phyloP scores from a whole-genome alignment of 306 rosid genomes.

The Cucurbita moschata region DNA sequence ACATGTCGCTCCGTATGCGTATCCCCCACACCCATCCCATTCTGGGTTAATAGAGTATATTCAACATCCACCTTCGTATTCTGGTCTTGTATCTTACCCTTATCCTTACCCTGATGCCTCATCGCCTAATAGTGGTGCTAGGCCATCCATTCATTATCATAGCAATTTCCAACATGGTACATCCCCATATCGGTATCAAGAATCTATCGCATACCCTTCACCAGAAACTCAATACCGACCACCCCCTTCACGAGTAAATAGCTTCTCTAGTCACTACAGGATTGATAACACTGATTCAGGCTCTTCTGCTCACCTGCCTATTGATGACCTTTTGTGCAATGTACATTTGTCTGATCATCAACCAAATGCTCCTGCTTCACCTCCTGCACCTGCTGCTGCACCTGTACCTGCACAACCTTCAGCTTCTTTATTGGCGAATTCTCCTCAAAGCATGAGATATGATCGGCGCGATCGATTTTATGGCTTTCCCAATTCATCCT shows the following conservation, averaged over 20 bases:
- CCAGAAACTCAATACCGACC: constrained; percentile 11
- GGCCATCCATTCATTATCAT: constrained; percentile 31
- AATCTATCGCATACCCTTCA: constrained; percentile 18
- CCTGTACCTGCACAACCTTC: constrained; percentile 15
- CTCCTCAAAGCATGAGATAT: constrained; percentile 24
- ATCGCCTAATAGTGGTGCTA: constrained; percentile 14
- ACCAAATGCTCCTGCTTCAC: constrained; percentile 29
- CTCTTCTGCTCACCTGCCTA: constrained; percentile 39
- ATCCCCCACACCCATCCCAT: constrained; percentile 26
- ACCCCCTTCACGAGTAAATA: constrained; percentile 21
- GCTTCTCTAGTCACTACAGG: constrained; percentile 32
- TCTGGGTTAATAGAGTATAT: constrained; percentile 3
- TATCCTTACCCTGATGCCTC: constrained; percentile 25
- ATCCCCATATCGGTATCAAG: constrained; percentile 33
- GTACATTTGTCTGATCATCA: constrained; percentile 35
- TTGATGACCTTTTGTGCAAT: constrained; percentile 41
- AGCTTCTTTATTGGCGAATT: constrained; percentile 10
- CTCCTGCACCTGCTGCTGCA: constrained; percentile 15
- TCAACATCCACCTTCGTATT: constrained; percentile 11
- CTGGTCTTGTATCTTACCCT: constrained; percentile 21
- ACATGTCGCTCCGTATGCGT: constrained; percentile 14
- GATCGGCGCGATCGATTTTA: constrained; percentile 32
- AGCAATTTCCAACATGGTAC: constrained; percentile 47
- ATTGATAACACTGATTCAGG: constrained; percentile 15
- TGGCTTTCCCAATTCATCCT: constrained; percentile 27